phyloP scores from a whole-genome alignment of 2,329 filamentous ascomycete genomes.

The Colletotrichum phormii region DNA sequence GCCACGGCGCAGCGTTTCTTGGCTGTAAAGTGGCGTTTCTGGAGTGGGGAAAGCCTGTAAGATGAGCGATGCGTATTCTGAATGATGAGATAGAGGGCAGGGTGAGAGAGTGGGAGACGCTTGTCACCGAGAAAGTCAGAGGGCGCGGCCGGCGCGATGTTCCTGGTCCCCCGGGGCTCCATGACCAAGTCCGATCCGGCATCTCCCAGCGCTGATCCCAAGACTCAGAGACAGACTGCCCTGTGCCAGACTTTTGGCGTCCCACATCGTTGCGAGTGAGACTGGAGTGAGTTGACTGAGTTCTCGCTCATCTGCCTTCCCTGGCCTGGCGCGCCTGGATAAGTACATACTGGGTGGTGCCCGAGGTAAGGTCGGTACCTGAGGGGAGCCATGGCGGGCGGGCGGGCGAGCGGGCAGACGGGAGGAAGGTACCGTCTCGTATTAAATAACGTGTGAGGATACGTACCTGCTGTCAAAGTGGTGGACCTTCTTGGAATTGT shows the following conservation, averaged over 20 bases:
- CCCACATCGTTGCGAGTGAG: not conserved
- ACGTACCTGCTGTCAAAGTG: conserved; percentile 2
- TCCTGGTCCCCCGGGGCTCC: not conserved
- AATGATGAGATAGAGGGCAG: too few relatives aligned
- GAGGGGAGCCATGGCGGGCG: not conserved
- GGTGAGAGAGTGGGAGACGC: too few relatives aligned
- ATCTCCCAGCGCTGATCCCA: not conserved
- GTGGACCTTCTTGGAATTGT: not conserved
- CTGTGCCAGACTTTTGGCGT: not conserved
- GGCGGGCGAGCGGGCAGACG: not conserved
- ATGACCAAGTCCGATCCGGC: not conserved
- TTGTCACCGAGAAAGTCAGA: not conserved
- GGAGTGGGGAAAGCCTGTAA: not conserved
- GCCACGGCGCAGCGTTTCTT: not conserved
- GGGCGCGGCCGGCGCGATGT: conserved; percentile 4
- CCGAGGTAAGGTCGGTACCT: not conserved
- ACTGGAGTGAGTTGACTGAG: not conserved
- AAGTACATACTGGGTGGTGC: not conserved
- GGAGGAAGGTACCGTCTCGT: conserved; percentile 2
- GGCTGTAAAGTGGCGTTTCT: conserved; percentile 18
- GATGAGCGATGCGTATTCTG: not conserved
- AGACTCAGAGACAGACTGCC: too few relatives aligned
- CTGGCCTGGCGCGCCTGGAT: not conserved
- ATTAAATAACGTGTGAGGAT: not conserved
- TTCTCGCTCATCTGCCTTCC: not conserved